A percentile compares a stretch with the other conserved stretches of the same genome.
phyloP scores from a whole-genome alignment of 352 stramenopile genomes.

The Phytopythium boreale region DNA sequence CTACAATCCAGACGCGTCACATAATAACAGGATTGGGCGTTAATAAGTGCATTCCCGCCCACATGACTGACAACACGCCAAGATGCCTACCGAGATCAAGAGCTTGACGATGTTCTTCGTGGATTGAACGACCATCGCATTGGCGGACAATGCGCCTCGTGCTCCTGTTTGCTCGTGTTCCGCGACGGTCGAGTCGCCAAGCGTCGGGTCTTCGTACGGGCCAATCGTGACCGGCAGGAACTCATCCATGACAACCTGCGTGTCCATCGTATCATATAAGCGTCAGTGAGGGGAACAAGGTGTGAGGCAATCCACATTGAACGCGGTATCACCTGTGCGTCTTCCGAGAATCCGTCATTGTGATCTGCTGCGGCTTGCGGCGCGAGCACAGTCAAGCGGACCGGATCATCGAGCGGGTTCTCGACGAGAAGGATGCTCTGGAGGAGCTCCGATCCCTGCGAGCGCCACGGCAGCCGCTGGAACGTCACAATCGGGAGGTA shows the following conservation, averaged over 20 bases:
- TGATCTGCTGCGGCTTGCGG: background rate
- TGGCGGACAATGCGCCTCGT: slow-evolving; percentile 19
- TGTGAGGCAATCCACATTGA: background rate
- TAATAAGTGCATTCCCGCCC: background rate
- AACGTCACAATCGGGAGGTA: slow-evolving; percentile 78
- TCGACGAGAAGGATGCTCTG: slow-evolving; percentile 72
- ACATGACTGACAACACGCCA: background rate
- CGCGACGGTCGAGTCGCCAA: slow-evolving; percentile 62
- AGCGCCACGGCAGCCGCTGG: slow-evolving; percentile 43
- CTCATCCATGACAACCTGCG: slow-evolving; percentile 47
- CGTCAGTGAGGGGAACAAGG: background rate
- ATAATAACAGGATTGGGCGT: background rate
- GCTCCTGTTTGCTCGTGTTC: slow-evolving; percentile 18
- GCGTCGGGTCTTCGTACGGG: slow-evolving; percentile 81
- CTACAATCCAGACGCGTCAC: slow-evolving; percentile 14
- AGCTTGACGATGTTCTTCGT: slow-evolving; percentile 54
- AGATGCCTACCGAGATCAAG: slow-evolving; percentile 33
- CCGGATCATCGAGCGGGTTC: slow-evolving; percentile 76
- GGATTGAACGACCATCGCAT: slow-evolving; percentile 52
- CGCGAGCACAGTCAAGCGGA: slow-evolving; percentile 55
- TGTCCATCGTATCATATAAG: background rate
- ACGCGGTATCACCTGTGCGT: slow-evolving; percentile 26
- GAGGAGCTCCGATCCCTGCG: slow-evolving; percentile 11
- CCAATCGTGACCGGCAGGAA: slow-evolving; percentile 60
- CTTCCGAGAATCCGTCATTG: slow-evolving; percentile 8